These are phyloP conservation scores for Taphrina deformans DNA, from an alignment of 1,139 yeast genomes.

Conservation along the genomic window DNA sequence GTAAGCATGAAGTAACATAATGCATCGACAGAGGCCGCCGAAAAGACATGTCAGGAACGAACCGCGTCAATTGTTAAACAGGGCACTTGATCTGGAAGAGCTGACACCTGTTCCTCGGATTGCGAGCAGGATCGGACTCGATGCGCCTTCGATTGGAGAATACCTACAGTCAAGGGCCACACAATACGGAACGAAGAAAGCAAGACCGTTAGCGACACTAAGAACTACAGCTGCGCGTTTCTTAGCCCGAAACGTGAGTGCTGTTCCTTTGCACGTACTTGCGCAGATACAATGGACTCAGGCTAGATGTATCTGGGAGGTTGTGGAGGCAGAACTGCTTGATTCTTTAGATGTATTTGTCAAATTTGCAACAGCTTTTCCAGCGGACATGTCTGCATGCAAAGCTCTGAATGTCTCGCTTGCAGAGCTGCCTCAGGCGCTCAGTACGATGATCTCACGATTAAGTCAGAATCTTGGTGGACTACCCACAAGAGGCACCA, in stretches of 20 bases:
- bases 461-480: neutral
- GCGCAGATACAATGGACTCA: neutral
- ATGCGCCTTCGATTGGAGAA: neutral
- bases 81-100: constrained; percentile 6
- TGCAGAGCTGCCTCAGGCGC: neutral
- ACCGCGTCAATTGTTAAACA: neutral
- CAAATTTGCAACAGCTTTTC: constrained; percentile 17
- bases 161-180: neutral
- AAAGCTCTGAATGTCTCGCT: neutral
- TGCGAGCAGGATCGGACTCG: neutral
- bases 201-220: neutral
- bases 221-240: neutral
- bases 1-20: neutral
- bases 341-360: neutral
- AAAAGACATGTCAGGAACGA: neutral
- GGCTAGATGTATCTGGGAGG: neutral
- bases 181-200: neutral
- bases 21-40: neutral
- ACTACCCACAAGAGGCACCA: neutral
- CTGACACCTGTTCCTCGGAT: neutral
- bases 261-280: neutral
- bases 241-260: neutral
- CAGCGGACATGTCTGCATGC: neutral
- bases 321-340: neutral
- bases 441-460: neutral